phyloP scores from a whole-genome alignment of 805 yeast species.

The Middelhovenomyces tepae region DNA sequence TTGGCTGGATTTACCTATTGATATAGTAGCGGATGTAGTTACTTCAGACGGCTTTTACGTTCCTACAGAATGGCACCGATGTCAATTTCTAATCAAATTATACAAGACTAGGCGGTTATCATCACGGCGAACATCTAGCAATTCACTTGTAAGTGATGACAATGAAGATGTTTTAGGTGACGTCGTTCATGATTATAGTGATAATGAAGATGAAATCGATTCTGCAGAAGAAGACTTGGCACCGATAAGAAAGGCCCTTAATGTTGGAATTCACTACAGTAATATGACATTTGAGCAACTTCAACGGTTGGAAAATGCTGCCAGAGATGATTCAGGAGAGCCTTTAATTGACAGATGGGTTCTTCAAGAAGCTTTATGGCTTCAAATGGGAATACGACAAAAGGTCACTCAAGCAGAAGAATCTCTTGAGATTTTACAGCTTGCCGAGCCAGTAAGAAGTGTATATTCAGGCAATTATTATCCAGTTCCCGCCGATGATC shows the following conservation, averaged over 20 bases:
- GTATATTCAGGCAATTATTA: neutral
- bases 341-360: constrained; percentile 33
- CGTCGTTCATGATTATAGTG: neutral
- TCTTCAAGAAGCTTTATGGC: constrained; percentile 43
- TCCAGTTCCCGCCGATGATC: constrained; percentile 9
- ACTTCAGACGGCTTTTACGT: constrained; percentile 45
- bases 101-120: constrained; percentile 17
- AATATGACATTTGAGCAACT: constrained; percentile 42
- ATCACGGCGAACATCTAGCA: no score
- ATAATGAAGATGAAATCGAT: constrained; percentile 3
- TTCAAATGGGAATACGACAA: constrained; percentile 36
- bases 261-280: constrained; percentile 37
- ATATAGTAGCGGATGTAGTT: constrained; percentile 36
- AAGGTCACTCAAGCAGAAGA: constrained; percentile 31
- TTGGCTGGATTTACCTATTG: constrained; percentile 41
- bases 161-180: no score
- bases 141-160: no score
- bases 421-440: no score
- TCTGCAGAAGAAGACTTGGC: constrained; percentile 4
- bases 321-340: constrained; percentile 29
- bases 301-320: constrained; percentile 35
- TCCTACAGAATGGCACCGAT: constrained; percentile 49
- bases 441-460: neutral
- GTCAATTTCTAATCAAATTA: constrained; percentile 37
- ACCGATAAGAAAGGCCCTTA: constrained; percentile 30